Evolutionary conservation across 176 grass and related monocot species (phyloP).

Genomic region (Rhynchospora breviuscula): DNA sequence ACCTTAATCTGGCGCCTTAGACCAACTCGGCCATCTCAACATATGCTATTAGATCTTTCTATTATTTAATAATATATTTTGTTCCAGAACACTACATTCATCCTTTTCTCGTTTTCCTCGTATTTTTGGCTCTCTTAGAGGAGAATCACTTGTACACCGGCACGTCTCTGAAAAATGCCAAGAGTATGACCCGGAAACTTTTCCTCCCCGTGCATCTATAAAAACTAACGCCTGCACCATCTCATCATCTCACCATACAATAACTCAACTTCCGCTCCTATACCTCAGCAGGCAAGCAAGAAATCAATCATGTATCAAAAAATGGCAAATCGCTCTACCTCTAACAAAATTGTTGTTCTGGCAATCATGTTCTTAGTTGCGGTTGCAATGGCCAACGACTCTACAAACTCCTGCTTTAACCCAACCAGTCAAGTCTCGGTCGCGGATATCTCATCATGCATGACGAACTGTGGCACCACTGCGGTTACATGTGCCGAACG

Average conservation of each 20-base stretch:
- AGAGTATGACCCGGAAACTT: slow-evolving; percentile 3
- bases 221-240: neutral
- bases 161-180: neutral
- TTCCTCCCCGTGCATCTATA: neutral
- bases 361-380: neutral
- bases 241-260: neutral
- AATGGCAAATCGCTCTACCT: neutral
- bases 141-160: neutral
- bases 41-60: neutral
- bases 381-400: neutral
- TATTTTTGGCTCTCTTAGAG: neutral
- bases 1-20: slow-evolving; percentile 56
- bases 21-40: slow-evolving; percentile 31
- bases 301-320: neutral
- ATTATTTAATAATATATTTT: neutral
- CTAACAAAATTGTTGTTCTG: neutral
- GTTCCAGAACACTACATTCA: neutral
- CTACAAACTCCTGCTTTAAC: neutral
- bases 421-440: neutral
- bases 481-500: neutral
- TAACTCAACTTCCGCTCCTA: neutral
- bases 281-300: neutral
- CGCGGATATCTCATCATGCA: neutral
- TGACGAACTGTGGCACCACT: neutral
- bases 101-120: neutral